Percentiles rank a stretch among this genome's conserved stretches.
These are phyloP conservation scores for Schizothecium vesticola DNA, from an alignment of 495 filamentous ascomycete species.

Conservation along the genomic window DNA sequence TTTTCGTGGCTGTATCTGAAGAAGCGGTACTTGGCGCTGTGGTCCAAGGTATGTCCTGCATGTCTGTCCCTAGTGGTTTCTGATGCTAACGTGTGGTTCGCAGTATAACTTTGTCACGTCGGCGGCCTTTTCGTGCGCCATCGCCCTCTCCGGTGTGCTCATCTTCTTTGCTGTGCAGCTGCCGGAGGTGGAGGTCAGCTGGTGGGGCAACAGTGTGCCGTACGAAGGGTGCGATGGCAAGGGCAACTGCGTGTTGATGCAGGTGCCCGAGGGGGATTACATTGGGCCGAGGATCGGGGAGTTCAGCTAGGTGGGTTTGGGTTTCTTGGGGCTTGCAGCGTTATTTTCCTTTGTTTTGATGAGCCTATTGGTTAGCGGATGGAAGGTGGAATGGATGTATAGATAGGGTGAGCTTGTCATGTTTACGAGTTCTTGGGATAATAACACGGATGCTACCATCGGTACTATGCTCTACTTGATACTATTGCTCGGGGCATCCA, in stretches of 20 bases:
- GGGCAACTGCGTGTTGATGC: slow-evolving; percentile 19
- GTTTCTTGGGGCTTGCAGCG: neutral
- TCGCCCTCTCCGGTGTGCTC: slow-evolving; percentile 37
- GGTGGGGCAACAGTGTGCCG: slow-evolving; percentile 37
- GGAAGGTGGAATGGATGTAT: neutral
- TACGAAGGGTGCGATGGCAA: slow-evolving; percentile 29
- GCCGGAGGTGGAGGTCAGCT: slow-evolving; percentile 29
- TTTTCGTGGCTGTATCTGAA: slow-evolving; percentile 37
- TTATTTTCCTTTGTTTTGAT: neutral
- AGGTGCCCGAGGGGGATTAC: slow-evolving; percentile 29
- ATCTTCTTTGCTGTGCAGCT: slow-evolving; percentile 39
- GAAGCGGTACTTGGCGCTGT: slow-evolving; percentile 31
- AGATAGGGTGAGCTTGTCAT: neutral
- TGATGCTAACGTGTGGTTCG: neutral
- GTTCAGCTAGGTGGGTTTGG: neutral
- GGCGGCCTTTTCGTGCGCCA: slow-evolving; percentile 33
- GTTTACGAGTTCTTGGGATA: neutral
- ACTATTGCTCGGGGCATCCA: too few relatives aligned
- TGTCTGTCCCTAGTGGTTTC: neutral
- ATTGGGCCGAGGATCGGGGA: slow-evolving; percentile 34
- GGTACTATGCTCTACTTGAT: neutral
- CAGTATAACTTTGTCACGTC: slow-evolving; percentile 42
- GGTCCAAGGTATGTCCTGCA: slow-evolving; percentile 35
- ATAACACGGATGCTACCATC: neutral
- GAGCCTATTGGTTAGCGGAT: neutral